Evolutionary conservation across 164 flowering plant genomes (phyloP).

Genomic region (Vitis rotundifolia): DNA sequence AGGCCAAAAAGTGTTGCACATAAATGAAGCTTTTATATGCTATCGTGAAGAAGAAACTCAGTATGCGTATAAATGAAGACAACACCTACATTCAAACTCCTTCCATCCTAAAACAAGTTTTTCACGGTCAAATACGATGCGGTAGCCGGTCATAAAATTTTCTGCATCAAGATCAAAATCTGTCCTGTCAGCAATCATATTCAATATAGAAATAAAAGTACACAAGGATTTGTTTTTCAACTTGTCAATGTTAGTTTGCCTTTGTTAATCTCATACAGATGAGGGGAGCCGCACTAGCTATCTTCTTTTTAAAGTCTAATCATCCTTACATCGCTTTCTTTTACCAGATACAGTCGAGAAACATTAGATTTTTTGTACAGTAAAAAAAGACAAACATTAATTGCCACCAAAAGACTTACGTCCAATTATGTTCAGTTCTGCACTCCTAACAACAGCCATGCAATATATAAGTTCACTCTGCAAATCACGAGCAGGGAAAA

Average conservation of each 20-base stretch:
- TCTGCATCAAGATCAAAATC: conserved; percentile 36
- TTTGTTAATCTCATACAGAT: too few species aligned
- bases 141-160: conserved; percentile 74
- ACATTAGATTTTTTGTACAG: too few species aligned
- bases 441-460: conserved; percentile 57
- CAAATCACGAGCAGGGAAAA: neutral
- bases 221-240: neutral
- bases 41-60: neutral
- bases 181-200: neutral
- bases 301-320: too few species aligned
- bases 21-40: neutral
- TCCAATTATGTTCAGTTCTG: conserved; percentile 60
- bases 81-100: conserved; percentile 50
- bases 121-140: conserved; percentile 61
- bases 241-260: too few species aligned
- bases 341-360: too few species aligned
- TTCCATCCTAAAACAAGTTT: conserved; percentile 59
- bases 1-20: neutral
- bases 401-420: conserved; percentile 36
- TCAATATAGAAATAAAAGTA: neutral
- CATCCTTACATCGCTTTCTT: too few species aligned
- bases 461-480: conserved; percentile 56
- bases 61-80: neutral
- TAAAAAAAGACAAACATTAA: too few species aligned
- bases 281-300: too few species aligned